Evolutionary conservation across 306 rosid genomes (phyloP).

Genomic region (Acacia melanoxylon): DNA sequence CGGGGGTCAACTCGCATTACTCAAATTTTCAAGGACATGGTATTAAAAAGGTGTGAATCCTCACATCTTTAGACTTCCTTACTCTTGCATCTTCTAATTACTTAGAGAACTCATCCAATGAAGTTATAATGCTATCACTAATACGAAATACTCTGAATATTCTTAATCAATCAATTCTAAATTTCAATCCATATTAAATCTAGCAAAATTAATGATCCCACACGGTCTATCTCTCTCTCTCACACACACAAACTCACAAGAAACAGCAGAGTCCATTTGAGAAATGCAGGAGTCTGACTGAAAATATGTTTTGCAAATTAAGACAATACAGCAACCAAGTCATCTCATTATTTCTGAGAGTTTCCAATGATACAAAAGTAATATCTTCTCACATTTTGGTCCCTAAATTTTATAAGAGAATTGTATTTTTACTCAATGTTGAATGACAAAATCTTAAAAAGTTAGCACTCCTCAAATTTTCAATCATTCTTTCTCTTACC

Average conservation of each 20-base stretch:
- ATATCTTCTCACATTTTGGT: not conserved
- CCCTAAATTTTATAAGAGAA: not conserved
- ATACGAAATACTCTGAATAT: not conserved
- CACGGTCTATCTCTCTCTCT: not conserved
- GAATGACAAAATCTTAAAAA: not conserved
- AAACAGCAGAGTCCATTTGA: not conserved
- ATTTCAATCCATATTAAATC: not conserved
- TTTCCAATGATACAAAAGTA: not conserved
- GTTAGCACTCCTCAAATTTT: not conserved
- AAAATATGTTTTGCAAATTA: not conserved
- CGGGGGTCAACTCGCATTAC: not conserved
- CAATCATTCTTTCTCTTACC: slow-evolving; percentile 6
- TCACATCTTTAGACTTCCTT: not conserved
- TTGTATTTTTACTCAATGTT: not conserved
- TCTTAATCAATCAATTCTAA: not conserved
- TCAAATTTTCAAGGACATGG: not conserved
- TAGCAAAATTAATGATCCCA: not conserved
- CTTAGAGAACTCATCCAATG: not conserved
- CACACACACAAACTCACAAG: not conserved
- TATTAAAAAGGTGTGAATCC: not conserved
- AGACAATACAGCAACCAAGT: not conserved
- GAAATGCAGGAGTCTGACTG: not conserved
- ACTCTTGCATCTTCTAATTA: not conserved
- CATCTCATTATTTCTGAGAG: not conserved
- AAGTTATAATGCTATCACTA: not conserved